Percentiles rank a stretch among this genome's conserved stretches.
Evolutionary conservation across 805 yeast genomes (phyloP).

Genomic region (Ogataea thermomethanolica): DNA sequence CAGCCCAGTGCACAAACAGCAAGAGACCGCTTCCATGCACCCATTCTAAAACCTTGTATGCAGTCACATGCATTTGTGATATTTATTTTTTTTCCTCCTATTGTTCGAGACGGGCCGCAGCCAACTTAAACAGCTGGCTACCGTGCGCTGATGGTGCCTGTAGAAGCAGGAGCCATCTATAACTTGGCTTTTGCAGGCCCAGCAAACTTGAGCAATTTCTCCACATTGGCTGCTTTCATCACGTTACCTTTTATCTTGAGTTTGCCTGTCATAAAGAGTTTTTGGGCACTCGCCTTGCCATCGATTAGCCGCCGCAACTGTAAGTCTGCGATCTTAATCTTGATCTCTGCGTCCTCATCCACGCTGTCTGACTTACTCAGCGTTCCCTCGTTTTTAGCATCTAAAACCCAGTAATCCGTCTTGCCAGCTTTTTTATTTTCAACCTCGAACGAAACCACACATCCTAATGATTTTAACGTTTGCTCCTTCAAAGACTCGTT

Average conservation of each 20-base stretch:
- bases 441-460: constrained; percentile 56
- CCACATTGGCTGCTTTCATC: constrained; percentile 82
- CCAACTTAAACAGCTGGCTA: too few relatives aligned
- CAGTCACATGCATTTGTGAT: too few relatives aligned
- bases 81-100: too few relatives aligned
- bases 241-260: constrained; percentile 86
- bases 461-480: constrained; percentile 28
- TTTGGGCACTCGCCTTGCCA: constrained; percentile 83
- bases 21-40: too few relatives aligned
- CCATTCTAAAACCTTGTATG: too few relatives aligned
- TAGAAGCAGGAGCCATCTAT: constrained; percentile 17
- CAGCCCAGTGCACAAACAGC: too few relatives aligned
- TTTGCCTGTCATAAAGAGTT: constrained; percentile 78
- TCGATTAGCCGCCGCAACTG: constrained; percentile 67
- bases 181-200: constrained; percentile 43
- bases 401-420: constrained; percentile 58
- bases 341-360: constrained; percentile 58
- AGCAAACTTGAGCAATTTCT: constrained; percentile 58
- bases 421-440: constrained; percentile 58
- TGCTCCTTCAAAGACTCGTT: constrained; percentile 20
- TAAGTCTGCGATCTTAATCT: constrained; percentile 59
- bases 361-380: constrained; percentile 21
- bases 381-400: constrained; percentile 58
- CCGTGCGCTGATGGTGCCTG: too few relatives aligned
- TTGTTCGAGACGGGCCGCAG: too few relatives aligned